phyloP scores from a whole-genome alignment of 305 asterid species.

The Ajuga reptans region DNA sequence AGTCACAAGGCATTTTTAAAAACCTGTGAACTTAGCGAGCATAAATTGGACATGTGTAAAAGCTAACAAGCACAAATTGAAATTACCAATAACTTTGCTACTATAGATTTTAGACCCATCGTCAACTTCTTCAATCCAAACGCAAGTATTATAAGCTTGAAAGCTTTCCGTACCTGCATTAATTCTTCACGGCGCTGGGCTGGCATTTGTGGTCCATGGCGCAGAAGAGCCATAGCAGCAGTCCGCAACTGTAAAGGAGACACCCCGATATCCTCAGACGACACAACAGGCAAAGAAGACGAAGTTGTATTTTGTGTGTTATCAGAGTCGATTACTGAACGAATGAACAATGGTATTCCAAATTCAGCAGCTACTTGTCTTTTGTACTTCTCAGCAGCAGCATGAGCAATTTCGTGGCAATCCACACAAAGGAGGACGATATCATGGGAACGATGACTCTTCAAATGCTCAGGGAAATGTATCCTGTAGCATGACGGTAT shows the following conservation, averaged over 20 bases:
- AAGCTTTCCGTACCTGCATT: conserved; percentile 45
- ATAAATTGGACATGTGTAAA: no score
- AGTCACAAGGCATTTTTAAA: no score
- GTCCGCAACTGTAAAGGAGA: conserved; percentile 86
- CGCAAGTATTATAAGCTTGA: background rate
- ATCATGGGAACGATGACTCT: conserved; percentile 97
- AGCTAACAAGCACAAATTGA: no score
- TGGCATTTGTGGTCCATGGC: conserved; percentile 88
- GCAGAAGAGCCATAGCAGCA: conserved; percentile 91
- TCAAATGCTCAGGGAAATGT: conserved; percentile 97
- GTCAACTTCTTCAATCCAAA: background rate
- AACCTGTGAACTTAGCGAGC: no score
- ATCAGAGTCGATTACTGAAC: conserved; percentile 49
- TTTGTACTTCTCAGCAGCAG: conserved; percentile 91
- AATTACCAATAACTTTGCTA: no score
- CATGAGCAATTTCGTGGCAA: conserved; percentile 93
- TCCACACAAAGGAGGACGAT: conserved; percentile 95
- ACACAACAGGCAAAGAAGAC: conserved; percentile 28
- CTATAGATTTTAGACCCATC: no score
- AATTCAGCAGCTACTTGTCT: conserved; percentile 61
- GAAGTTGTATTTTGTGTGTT: conserved; percentile 29
- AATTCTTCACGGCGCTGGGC: conserved; percentile 72
- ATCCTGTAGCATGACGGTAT: conserved; percentile 96
- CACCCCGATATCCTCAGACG: conserved; percentile 61
- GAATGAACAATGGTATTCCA: conserved; percentile 73